Conservation (phyloP, 495 filamentous ascomycete species). For the Tuber aestivum region DNA sequence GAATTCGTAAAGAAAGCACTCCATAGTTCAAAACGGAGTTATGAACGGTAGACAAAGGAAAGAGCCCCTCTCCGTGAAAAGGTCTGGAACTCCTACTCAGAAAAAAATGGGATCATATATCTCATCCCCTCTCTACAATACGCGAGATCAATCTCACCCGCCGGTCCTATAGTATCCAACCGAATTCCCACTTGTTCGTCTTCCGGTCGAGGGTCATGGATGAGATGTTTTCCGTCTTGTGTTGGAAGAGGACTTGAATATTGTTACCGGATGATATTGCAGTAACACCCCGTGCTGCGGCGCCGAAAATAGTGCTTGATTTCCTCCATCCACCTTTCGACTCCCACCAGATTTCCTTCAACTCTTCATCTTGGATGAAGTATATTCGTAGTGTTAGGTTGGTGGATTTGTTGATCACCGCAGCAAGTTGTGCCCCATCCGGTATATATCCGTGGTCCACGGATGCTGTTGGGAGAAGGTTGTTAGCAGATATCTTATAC, state of each 20-base stretch:
- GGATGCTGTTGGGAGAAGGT: neutral
- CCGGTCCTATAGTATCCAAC: neutral
- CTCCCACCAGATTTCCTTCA: neutral
- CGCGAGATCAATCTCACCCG: neutral
- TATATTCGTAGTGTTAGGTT: neutral
- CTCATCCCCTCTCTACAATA: neutral
- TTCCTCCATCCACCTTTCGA: neutral
- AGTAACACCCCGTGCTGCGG: neutral
- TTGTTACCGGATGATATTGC: neutral
- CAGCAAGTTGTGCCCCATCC: neutral
- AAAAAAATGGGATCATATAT: neutral
- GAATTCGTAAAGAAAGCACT: neutral
- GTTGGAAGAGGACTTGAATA: neutral
- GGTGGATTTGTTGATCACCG: neutral
- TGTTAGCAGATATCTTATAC: neutral
- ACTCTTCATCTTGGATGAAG: neutral
- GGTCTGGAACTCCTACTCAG: neutral
- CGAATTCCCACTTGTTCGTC: neutral
- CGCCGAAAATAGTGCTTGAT: neutral
- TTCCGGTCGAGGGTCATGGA: neutral
- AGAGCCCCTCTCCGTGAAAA: neutral
- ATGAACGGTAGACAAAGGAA: neutral
- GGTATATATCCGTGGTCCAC: neutral
- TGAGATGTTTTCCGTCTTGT: neutral
- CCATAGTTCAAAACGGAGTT: neutral